Evolutionary conservation across 305 asterid genomes (phyloP), one percentile per base, ranked within the genome.

Genomic region (Coffea humblotiana): DNA sequence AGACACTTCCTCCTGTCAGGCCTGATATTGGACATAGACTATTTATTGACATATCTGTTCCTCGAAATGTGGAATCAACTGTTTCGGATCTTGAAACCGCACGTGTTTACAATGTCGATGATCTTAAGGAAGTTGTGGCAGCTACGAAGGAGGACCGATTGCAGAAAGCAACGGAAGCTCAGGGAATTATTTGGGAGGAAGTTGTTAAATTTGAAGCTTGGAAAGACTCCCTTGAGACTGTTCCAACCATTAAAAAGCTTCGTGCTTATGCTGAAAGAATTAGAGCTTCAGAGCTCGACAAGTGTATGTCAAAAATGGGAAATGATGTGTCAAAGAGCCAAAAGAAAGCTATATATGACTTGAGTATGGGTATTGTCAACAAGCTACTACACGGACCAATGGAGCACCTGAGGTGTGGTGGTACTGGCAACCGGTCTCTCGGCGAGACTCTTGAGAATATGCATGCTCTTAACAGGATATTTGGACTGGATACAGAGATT

Each of bases 381-480:
- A 90, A 91, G 88, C 88, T 95, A 72, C 94, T 94, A 29, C 94
- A 89, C 54, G 98, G 98, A 63, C 99, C 99, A 35, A 94, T 94
- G 97, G 92, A 95, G 80, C 97, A 95, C 86, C 78, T 94, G 81
- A 80, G 97, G 74, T 90, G 97, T 66, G 92, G 91, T 80, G 96
- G 91, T 54, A 68, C 69, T 14, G 97, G 88, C 35, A 82, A 83
- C 70, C 88, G 96, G 51, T 54, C 83, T 58, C 82, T 91, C 78
- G 84, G 69, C 8, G 97, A 92, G 77, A 87, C 90, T 71, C 81
- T 93, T 78, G 97, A 89, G n/a, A 95, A 95, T 45, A 90, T 93
- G 98, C 90, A 90, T 15, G 97, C 96, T 35, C 93, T 95, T 27
- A 95, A 92, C 79, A 88, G 98, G 77, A 86, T 92, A 76, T 95